A percentile compares a stretch with the other conserved stretches of the same genome.
Conservation (phyloP, 345 rosid genomes). For the Heritiera fomes region DNA sequence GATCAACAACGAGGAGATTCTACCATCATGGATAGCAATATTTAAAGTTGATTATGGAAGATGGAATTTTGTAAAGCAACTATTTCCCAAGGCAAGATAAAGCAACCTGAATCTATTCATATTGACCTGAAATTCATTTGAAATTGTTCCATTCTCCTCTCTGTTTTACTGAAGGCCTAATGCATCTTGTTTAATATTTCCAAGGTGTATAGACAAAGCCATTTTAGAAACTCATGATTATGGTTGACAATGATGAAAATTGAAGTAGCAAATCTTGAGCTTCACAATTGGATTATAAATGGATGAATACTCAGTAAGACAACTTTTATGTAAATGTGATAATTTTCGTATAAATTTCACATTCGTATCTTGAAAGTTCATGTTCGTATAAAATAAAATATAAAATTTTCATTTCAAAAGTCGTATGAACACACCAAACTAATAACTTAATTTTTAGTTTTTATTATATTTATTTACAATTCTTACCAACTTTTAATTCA, state of each 20-base stretch:
- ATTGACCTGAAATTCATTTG: background rate
- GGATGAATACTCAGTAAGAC: background rate
- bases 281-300: too few relatives aligned
- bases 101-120: background rate
- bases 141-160: background rate
- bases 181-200: background rate
- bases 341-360: too few relatives aligned
- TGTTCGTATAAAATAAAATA: too few relatives aligned
- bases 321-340: too few relatives aligned
- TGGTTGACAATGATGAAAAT: background rate
- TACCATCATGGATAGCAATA: background rate
- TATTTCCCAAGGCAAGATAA: background rate
- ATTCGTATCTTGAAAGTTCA: too few relatives aligned
- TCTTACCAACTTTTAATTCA: too few relatives aligned
- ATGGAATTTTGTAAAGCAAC: background rate
- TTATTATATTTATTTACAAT: too few relatives aligned
- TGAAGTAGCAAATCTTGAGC: background rate
- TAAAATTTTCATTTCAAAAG: too few relatives aligned
- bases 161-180: background rate
- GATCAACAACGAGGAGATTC: background rate
- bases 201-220: background rate
- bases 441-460: too few relatives aligned
- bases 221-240: background rate
- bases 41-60: too few relatives aligned
- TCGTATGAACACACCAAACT: too few relatives aligned